A percentile compares a stretch with the other conserved stretches of the same genome.
These are phyloP conservation scores for Haematococcus lacustris DNA, from an alignment of 139 green algal species.

Conservation along the genomic window DNA sequence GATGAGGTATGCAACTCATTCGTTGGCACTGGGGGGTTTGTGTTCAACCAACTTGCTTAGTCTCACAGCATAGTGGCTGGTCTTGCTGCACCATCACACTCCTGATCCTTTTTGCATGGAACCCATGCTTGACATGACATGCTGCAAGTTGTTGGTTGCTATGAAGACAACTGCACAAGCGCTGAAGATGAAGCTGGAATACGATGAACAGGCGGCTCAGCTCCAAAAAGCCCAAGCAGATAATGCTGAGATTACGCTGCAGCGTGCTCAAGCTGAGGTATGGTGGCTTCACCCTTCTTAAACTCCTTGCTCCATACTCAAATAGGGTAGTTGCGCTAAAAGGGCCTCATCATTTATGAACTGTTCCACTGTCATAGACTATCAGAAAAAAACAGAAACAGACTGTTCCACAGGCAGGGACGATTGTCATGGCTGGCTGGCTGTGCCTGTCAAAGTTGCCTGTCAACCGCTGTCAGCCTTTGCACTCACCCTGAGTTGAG, in stretches of 20 bases:
- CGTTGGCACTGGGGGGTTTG: background rate
- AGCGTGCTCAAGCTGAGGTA: background rate
- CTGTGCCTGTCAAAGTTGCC: background rate
- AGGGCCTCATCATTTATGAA: background rate
- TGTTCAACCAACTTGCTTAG: background rate
- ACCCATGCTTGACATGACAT: too few relatives aligned
- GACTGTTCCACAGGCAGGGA: background rate
- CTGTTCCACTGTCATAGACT: background rate
- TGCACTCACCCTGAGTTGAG: background rate
- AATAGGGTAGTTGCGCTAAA: background rate
- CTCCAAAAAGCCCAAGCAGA: too few relatives aligned
- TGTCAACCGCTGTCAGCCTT: background rate
- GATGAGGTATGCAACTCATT: background rate
- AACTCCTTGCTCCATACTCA: background rate
- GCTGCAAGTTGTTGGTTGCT: too few relatives aligned
- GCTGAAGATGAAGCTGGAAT: background rate
- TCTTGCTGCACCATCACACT: background rate
- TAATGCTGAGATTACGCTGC: slow-evolving; percentile 9
- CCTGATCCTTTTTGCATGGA: too few relatives aligned
- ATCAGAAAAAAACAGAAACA: slow-evolving; percentile 2
- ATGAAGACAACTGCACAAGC: background rate
- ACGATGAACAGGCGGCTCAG: too few relatives aligned
- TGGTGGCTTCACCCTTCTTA: background rate
- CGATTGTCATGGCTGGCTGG: background rate
- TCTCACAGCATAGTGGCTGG: background rate